Evolutionary conservation across 352 stramenopile species (phyloP), one percentile per base, ranked within the genome.

Genomic region (Globisporangium okanoganense): DNA sequence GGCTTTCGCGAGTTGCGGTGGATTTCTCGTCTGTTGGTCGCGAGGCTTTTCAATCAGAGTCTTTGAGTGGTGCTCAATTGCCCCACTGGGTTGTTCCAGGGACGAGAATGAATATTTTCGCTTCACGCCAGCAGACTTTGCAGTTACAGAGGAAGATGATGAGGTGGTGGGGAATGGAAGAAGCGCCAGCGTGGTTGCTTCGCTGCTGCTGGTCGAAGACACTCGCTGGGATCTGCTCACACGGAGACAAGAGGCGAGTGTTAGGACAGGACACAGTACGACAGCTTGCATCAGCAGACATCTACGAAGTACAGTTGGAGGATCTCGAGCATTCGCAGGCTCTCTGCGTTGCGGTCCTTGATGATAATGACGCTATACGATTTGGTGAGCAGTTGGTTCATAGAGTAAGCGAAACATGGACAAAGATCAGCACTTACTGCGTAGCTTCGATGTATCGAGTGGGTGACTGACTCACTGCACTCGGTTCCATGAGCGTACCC

Each of bases 331-430:
- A 88, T 76, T 16, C 71, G 73, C 24, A 90, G 68, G 16, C 69
- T 82, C 69, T 90, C 81, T 13, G 72, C 62, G 44, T 90, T 90
- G 51, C 56, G 70, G 61, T 90, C 77, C 3, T 76, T 67, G 3
- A 80, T 43, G 55, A 86, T 62, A 25, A 51, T 51, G 44, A 87
- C 35, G 50, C 76, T 87, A 31, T 9, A 8, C 4, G 25, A 20
- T 16, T 13, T 20, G 5, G 20, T 49, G 29, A 27, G 43, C 16
- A 49, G 14, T 12, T 14, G 43, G 20, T 49, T 49, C 22, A 18
- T 29, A 9, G 9, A 22, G 10, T 27, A 25, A 22, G 18, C 40
- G 7, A n/a, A 18, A 24, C 7, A n/a, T 47, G 16, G 16, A 47
- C 3, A 3, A 47, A 24, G 12, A 7, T 3, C 3, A 31, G 13